Percentiles rank a stretch among this genome's conserved stretches.
phyloP scores from a whole-genome alignment of 2,329 filamentous ascomycete genomes.

The Aspergillus felis region DNA sequence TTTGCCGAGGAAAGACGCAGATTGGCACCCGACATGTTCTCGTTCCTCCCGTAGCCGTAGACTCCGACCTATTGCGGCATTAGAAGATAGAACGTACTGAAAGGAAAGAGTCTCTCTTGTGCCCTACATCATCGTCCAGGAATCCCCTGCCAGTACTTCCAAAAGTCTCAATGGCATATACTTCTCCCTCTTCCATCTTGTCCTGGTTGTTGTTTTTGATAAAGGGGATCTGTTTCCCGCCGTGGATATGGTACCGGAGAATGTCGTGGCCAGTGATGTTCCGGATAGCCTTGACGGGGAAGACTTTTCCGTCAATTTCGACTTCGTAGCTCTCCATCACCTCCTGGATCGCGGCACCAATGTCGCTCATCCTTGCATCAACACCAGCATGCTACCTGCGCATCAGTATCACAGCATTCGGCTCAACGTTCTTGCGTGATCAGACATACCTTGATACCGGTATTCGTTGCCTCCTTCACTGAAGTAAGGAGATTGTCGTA shows the following conservation, averaged over 20 bases:
- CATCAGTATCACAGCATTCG: neutral
- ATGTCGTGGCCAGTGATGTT: constrained; percentile 56
- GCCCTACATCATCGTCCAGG: constrained; percentile 43
- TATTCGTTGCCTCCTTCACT: constrained; percentile 49
- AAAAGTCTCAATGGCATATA: constrained; percentile 58
- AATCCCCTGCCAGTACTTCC: constrained; percentile 52
- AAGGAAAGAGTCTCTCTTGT: neutral
- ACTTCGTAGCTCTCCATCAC: constrained; percentile 61
- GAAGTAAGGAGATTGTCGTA: constrained; percentile 72
- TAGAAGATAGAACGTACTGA: neutral
- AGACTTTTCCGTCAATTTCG: constrained; percentile 50
- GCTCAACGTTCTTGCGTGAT: neutral
- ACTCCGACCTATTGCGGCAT: constrained; percentile 40
- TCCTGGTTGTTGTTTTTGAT: constrained; percentile 48
- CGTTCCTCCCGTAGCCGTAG: constrained; percentile 50
- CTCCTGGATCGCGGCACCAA: constrained; percentile 57
- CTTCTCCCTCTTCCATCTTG: constrained; percentile 58
- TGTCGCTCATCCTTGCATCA: constrained; percentile 52
- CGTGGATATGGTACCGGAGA: constrained; percentile 52
- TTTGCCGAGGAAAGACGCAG: constrained; percentile 53
- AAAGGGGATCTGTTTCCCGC: constrained; percentile 54
- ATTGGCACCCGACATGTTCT: constrained; percentile 31
- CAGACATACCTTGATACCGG: constrained; percentile 45
- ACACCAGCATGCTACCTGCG: constrained; percentile 47
- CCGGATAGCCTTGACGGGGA: constrained; percentile 54